These are phyloP conservation scores for Setomelanomma holmii DNA, from an alignment of 2,329 filamentous ascomycete genomes.

Conservation along the genomic window DNA sequence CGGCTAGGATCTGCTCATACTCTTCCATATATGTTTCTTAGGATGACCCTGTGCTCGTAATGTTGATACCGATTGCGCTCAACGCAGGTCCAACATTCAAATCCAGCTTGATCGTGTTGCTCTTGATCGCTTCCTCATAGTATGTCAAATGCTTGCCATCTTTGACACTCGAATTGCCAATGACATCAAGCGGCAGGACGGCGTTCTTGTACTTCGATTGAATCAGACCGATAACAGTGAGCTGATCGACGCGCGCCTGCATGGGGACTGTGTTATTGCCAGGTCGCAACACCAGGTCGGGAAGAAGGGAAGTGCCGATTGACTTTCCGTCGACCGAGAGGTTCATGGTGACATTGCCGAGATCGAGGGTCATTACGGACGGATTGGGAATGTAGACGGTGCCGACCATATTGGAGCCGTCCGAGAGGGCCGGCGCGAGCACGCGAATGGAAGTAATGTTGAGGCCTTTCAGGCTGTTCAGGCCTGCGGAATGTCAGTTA, in stretches of 20 bases:
- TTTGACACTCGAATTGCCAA: constrained; percentile 61
- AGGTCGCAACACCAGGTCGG: constrained; percentile 65
- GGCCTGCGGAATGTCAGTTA: constrained; percentile 49
- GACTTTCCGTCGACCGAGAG: constrained; percentile 61
- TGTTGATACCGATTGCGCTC: constrained; percentile 32
- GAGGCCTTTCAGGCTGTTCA: constrained; percentile 64
- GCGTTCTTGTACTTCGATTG: constrained; percentile 60
- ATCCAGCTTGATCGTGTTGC: constrained; percentile 59
- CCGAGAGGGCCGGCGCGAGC: constrained; percentile 47
- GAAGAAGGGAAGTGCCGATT: constrained; percentile 65
- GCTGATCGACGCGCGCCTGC: constrained; percentile 62
- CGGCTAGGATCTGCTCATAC: too few relatives aligned
- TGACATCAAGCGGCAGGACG: constrained; percentile 63
- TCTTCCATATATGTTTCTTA: not conserved
- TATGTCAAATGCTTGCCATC: constrained; percentile 62
- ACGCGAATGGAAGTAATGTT: constrained; percentile 61
- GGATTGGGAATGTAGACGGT: constrained; percentile 68
- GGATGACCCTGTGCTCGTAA: constrained; percentile 17
- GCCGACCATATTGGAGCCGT: constrained; percentile 68
- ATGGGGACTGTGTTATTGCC: constrained; percentile 65
- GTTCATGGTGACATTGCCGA: constrained; percentile 70
- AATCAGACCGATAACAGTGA: constrained; percentile 56
- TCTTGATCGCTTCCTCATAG: constrained; percentile 62
- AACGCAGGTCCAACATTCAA: constrained; percentile 54
- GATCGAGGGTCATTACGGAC: constrained; percentile 68